Evolutionary conservation across 441 rosid genomes (phyloP), one percentile per base, ranked within the genome.

Genomic region (Adansonia grandidieri): DNA sequence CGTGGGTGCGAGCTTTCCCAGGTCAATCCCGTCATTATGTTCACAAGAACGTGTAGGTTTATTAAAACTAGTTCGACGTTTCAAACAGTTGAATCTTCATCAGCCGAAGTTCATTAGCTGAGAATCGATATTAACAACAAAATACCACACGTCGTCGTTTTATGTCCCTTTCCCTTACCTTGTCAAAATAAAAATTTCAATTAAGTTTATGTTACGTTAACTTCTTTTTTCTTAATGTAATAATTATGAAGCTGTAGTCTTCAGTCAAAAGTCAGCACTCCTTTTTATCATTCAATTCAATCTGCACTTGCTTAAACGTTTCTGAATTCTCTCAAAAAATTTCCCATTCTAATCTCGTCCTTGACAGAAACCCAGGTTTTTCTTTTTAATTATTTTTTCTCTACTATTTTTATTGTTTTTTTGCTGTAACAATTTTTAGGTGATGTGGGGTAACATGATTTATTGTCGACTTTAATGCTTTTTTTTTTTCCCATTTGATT

Each of bases 381-480:
- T 15, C 20, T 73, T 0, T 15, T 51, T 28, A 9, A 14, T 54
- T 54, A 24, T 40, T n/a, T 11, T n/a, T 58, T 28, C 42, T 60
- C 45, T 62, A 6, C 5, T 54, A 24, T 47, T 47, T 37, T 37
- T 32, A 61, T 24, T 61, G 6, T 47, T 9, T 6, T 44, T 15
- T 22, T 5, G 40, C 14, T 67, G 3, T 5, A 53, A 74, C 80
- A 58, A 45, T 15, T 60, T 72, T 19, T 48, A 37, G 78, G 47
- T 69, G 71, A 44, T 17, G 71, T 80, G 77, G 83, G 88, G 79
- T 75, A 73, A 68, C 70, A 65, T 87, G 67, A 77, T 78, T 78
- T 76, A 69, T 77, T 66, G 51, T 73, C 71, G 84, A 84, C 84
- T 78, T 80, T 40, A 66, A 70, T 19, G 78, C 58, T 67, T 67